These are phyloP conservation scores for Musa balbisiana DNA, from an alignment of 202 grass and related monocot genomes.

Conservation along the genomic window DNA sequence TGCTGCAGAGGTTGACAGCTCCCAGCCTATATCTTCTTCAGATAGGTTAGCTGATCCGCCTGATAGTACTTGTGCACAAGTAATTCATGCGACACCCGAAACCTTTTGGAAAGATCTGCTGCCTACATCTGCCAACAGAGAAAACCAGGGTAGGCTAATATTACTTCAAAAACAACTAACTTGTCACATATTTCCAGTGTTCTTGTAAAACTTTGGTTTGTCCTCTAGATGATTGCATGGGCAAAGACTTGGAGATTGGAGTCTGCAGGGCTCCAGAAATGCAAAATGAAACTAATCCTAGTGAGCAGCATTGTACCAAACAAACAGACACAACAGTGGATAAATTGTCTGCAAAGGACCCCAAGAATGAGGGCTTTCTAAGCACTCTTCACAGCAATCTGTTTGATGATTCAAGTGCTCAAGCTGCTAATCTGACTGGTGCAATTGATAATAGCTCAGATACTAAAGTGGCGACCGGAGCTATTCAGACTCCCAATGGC, in stretches of 20 bases:
- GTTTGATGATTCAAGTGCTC: slow-evolving; percentile 34
- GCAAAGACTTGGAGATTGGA: slow-evolving; percentile 68
- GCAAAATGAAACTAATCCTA: slow-evolving; percentile 20
- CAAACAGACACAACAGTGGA: slow-evolving; percentile 28
- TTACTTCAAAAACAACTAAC: slow-evolving; percentile 4
- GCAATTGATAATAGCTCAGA: slow-evolving; percentile 48
- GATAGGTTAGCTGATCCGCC: slow-evolving; percentile 52
- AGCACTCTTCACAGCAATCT: slow-evolving; percentile 27
- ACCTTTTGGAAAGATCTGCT: slow-evolving; percentile 46
- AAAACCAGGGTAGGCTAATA: slow-evolving; percentile 34
- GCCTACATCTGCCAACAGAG: slow-evolving; percentile 30
- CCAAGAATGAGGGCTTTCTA: slow-evolving; percentile 28
- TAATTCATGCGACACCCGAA: slow-evolving; percentile 52
- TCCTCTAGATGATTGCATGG: slow-evolving; percentile 50
- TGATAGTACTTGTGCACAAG: slow-evolving; percentile 75
- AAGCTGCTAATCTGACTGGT: slow-evolving; percentile 62
- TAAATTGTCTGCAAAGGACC: slow-evolving; percentile 28
- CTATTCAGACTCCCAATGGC: slow-evolving; percentile 31
- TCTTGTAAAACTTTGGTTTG: slow-evolving; percentile 6
- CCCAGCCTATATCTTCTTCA: slow-evolving; percentile 46
- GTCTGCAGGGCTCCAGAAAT: slow-evolving; percentile 30
- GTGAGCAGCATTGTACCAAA: slow-evolving; percentile 27
- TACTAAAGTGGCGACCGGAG: slow-evolving; percentile 32
- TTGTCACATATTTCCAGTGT: neutral
- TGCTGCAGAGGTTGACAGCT: slow-evolving; percentile 60